phyloP scores from a whole-genome alignment of 2,329 filamentous ascomycete genomes.

The Claviceps sp. region DNA sequence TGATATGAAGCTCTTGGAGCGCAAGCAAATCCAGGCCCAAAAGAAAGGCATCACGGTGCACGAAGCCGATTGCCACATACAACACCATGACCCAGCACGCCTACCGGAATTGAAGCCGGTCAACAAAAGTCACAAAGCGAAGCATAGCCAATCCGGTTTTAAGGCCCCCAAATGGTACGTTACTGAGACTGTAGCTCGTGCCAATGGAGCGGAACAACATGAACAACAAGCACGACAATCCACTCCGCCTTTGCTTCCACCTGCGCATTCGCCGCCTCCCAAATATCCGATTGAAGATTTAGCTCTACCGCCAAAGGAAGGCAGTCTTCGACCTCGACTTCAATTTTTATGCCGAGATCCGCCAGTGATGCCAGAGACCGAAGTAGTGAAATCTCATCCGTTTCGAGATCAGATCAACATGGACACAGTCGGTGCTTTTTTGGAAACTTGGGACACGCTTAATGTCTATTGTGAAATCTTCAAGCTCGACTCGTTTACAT shows the following conservation, averaged over 20 bases:
- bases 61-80: slow-evolving; percentile 28
- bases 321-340: slow-evolving; percentile 55
- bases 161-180: slow-evolving; percentile 31
- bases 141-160: slow-evolving; percentile 25
- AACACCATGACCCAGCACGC: slow-evolving; percentile 35
- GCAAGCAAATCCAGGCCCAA: slow-evolving; percentile 57
- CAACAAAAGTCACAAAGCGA: slow-evolving; percentile 54
- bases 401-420: slow-evolving; percentile 48
- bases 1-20: slow-evolving; percentile 64
- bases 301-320: slow-evolving; percentile 58
- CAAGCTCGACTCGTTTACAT: slow-evolving; percentile 89
- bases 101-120: slow-evolving; percentile 63
- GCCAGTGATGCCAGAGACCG: slow-evolving; percentile 33
- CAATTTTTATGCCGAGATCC: slow-evolving; percentile 63
- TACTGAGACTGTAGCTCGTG: slow-evolving; percentile 19
- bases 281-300: slow-evolving; percentile 96
- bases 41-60: slow-evolving; percentile 39
- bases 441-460: slow-evolving; percentile 92
- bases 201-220: slow-evolving; percentile 17
- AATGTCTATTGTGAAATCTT: slow-evolving; percentile 98
- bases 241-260: slow-evolving; percentile 34
- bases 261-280: slow-evolving; percentile 57
- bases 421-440: slow-evolving; percentile 69
- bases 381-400: slow-evolving; percentile 5
- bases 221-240: slow-evolving; percentile 16